Base-by-base conservation (phyloP, 257 asterid species). In the Jacaranda mimosifolia region DNA sequence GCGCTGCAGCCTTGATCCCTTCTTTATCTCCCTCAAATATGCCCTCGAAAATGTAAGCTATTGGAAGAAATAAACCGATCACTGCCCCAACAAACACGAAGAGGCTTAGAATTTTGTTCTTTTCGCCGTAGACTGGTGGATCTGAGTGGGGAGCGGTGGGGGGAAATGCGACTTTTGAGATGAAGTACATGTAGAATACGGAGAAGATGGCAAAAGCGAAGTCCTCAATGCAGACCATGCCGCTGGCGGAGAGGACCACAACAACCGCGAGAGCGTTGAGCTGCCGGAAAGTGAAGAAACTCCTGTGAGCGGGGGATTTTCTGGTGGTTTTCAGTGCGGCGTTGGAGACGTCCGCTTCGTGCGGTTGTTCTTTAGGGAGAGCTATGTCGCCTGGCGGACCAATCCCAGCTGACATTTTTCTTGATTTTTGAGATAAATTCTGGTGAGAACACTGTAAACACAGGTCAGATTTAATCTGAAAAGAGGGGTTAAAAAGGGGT, bases 1-100 rank as follows among this genome's bases (percentile, higher is more conserved):
- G 97, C 2, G 91, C 89, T 0, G 97, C 96, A 3, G 91, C 93
- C 63, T 86, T 81, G 65, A 90, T 83, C 3, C 97, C 97, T 52
- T 87, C 88, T 45, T 77, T 83, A 40, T 92, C 97, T 0, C 94
- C 97, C 57, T 87, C 90, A 0, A 73, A 55, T 11, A 92, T 84
- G 19, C 97, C 97, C 43, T 86, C 84, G 68, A 91, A 80, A 14
- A 90, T 83, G 80, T 92, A 92, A 3, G 79, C 88, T 2, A 89
- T 81, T 5, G 97, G 97, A 19, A 94, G 89, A 10, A 89, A 69
- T 21, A 94, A 43, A 0, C 97, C 97, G 63, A 92, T 63, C 0
- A 83, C n/a, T 0, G 87, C 87, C 35, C 87, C 94, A 57, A 63
- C 6, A 0, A 80, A 39, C 4, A 79, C 85, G 80, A 90, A 91